These are phyloP conservation scores for Trichoderma atrobrunneum DNA, from an alignment of 2,329 filamentous ascomycete species.

Conservation along the genomic window DNA sequence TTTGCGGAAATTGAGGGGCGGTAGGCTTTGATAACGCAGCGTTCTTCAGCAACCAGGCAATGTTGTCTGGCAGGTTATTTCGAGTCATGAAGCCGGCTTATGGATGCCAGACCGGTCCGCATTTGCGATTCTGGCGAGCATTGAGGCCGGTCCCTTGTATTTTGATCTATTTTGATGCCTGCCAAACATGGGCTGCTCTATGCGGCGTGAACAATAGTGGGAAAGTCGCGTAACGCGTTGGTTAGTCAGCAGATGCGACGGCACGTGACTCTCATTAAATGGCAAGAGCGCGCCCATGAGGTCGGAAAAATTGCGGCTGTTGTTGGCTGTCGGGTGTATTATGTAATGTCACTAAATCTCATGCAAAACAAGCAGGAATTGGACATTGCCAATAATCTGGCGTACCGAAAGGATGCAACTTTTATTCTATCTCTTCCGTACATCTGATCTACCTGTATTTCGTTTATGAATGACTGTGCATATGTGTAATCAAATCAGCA, in stretches of 20 bases:
- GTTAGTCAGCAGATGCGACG: conserved; percentile 32
- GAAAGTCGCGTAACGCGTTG: conserved; percentile 32
- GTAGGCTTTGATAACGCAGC: conserved; percentile 41
- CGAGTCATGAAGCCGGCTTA: conserved; percentile 56
- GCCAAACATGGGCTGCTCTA: background rate
- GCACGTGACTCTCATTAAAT: conserved; percentile 22
- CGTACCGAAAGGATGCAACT: background rate
- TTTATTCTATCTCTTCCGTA: background rate
- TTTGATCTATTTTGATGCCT: background rate
- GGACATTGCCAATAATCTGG: background rate
- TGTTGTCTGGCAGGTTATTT: conserved; percentile 57
- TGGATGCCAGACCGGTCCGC: conserved; percentile 25
- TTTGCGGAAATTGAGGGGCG: conserved; percentile 37
- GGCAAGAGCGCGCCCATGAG: background rate
- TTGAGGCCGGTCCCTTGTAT: conserved; percentile 18
- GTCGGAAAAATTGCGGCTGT: background rate
- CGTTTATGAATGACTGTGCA: background rate
- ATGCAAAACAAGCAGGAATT: background rate
- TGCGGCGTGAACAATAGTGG: conserved; percentile 14
- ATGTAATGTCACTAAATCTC: background rate
- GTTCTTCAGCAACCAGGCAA: conserved; percentile 56
- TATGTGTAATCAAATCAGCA: background rate
- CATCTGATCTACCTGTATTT: background rate
- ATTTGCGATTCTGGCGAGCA: conserved; percentile 25
- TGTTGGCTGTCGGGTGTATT: background rate